Evolutionary conservation across 2,329 filamentous ascomycete species (phyloP).

Genomic region (Trichoderma aggressivum): DNA sequence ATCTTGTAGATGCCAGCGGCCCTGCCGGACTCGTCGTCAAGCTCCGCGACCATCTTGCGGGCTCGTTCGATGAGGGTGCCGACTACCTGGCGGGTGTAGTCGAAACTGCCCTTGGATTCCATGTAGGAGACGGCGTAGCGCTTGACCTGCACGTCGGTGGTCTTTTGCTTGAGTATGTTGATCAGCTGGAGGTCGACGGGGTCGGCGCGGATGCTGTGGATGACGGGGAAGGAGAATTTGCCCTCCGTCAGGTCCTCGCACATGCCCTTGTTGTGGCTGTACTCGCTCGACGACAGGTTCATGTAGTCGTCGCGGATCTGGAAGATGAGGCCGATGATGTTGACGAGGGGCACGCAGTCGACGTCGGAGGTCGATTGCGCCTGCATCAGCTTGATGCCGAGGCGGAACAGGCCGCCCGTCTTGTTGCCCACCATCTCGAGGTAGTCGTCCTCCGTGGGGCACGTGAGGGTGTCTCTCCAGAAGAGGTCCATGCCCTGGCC

Average conservation of each 20-base stretch:
- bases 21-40: conserved; percentile 59
- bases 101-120: conserved; percentile 84
- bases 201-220: conserved; percentile 82
- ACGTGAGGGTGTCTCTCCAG: conserved; percentile 82
- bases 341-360: conserved; percentile 81
- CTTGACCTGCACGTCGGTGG: conserved; percentile 82
- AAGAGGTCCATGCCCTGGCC: conserved; percentile 90
- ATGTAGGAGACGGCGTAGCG: conserved; percentile 87
- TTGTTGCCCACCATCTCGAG: conserved; percentile 94
- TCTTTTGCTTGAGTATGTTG: conserved; percentile 90
- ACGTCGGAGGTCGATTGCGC: conserved; percentile 57
- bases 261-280: conserved; percentile 85
- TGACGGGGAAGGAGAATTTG: conserved; percentile 94
- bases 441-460: conserved; percentile 83
- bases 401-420: conserved; percentile 79
- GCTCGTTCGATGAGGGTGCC: conserved; percentile 62
- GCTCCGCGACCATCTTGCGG: conserved; percentile 57
- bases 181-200: conserved; percentile 74
- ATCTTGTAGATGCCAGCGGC: conserved; percentile 61
- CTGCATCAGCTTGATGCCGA: conserved; percentile 86
- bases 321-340: conserved; percentile 79
- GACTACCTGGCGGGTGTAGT: conserved; percentile 72
- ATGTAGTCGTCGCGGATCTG: conserved; percentile 93
- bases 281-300: conserved; percentile 73
- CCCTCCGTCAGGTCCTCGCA: conserved; percentile 96